Conservation (phyloP, 139 green algal species). For the Chlamydomonas applanata region DNA sequence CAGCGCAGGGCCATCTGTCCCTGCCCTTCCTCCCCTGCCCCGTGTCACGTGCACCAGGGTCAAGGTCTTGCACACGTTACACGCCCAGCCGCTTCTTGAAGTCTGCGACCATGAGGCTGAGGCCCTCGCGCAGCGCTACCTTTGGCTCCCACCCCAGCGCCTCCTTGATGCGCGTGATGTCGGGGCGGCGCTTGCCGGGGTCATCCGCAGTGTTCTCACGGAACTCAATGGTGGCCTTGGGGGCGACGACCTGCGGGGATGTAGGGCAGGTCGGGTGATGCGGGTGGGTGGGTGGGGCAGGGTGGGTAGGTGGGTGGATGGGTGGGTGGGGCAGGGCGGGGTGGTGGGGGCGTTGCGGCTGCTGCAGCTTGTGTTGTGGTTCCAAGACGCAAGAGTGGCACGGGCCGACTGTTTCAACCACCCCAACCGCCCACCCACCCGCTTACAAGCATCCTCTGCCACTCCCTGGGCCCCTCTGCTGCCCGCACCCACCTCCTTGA, state of each 20-base stretch:
- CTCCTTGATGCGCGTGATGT: slow-evolving; percentile 86
- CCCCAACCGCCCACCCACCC: no score
- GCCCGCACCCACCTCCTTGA: slow-evolving; percentile 24
- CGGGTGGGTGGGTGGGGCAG: background rate
- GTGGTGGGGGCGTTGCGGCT: background rate
- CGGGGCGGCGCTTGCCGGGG: slow-evolving; percentile 73
- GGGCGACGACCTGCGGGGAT: slow-evolving; percentile 81
- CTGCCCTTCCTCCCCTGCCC: no score
- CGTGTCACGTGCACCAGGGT: no score
- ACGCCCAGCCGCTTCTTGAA: slow-evolving; percentile 80
- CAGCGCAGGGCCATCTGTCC: no score
- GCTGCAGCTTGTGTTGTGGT: background rate
- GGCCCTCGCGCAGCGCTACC: slow-evolving; percentile 81
- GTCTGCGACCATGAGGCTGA: slow-evolving; percentile 92
- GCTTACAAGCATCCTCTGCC: no score
- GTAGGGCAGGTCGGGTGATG: background rate
- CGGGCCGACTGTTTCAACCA: no score
- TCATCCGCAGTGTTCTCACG: slow-evolving; percentile 96
- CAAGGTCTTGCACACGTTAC: no score
- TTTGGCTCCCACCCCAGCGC: slow-evolving; percentile 93
- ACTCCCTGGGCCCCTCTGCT: no score
- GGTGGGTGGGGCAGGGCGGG: background rate
- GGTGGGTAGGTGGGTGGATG: background rate
- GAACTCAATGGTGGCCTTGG: slow-evolving; percentile 65
- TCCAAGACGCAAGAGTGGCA: background rate